Percentiles rank a stretch among this genome's conserved stretches.
phyloP scores from a whole-genome alignment of 2,329 filamentous ascomycete genomes.

The Colletotrichum incanum region DNA sequence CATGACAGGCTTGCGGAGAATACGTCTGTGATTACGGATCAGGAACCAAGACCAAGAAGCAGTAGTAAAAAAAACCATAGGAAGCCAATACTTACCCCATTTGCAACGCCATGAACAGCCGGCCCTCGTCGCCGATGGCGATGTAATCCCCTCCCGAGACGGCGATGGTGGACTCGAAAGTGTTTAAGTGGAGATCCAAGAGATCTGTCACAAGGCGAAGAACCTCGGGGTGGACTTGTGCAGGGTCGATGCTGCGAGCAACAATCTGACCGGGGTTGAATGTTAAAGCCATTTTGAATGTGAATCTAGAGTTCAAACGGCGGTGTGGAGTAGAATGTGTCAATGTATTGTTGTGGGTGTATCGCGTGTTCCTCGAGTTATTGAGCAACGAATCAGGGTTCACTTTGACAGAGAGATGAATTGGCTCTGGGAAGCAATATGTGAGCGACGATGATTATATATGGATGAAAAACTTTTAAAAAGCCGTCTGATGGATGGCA shows the following conservation, averaged over 20 bases:
- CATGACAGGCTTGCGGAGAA: conserved; percentile 33
- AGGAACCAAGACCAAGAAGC: not conserved
- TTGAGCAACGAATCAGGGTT: not conserved
- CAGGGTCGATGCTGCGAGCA: conserved; percentile 32
- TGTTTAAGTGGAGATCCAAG: conserved; percentile 36
- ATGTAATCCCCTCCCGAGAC: conserved; percentile 31
- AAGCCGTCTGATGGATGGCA: not conserved
- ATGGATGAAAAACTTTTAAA: not conserved
- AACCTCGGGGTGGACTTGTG: conserved; percentile 23
- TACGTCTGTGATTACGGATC: conserved; percentile 15
- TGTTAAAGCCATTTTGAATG: conserved; percentile 17
- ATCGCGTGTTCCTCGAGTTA: not conserved
- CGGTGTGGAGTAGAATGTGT: conserved; percentile 14
- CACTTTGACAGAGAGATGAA: not conserved
- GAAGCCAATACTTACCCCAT: conserved; percentile 26
- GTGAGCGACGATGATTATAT: not conserved
- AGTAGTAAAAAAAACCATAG: not conserved
- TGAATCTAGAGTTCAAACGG: not conserved
- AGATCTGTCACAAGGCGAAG: conserved; percentile 29
- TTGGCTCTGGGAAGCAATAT: not conserved
- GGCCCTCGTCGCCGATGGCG: conserved; percentile 32
- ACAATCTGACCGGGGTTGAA: conserved; percentile 38
- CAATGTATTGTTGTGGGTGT: not conserved
- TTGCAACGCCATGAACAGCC: conserved; percentile 36
- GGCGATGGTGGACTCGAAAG: conserved; percentile 34